phyloP scores from a whole-genome alignment of 78 protist genomes.

The Planoprotostelium fungivorum region DNA sequence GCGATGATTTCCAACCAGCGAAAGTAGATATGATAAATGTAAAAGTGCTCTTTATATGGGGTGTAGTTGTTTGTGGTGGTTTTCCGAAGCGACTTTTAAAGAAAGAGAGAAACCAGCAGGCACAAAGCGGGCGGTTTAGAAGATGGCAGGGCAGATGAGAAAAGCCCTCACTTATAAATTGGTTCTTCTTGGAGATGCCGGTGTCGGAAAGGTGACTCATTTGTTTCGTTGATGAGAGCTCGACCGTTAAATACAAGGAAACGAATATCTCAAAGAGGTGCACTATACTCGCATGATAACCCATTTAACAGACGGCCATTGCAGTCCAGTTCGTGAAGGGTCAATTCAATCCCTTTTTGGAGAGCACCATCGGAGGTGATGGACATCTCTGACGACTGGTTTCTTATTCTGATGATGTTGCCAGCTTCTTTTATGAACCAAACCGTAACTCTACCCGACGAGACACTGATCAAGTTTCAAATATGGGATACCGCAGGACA shows the following conservation, averaged over 20 bases:
- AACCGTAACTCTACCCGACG: slow-evolving; percentile 83
- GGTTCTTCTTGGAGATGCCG: slow-evolving; percentile 81
- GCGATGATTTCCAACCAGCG: no score
- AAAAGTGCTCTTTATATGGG: no score
- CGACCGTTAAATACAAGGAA: no score
- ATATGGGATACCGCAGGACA: slow-evolving; percentile 90
- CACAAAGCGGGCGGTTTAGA: no score
- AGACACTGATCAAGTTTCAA: slow-evolving; percentile 89
- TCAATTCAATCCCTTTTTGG: slow-evolving; percentile 93
- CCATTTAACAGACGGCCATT: slow-evolving; percentile 1
- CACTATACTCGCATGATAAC: not conserved
- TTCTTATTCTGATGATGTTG: not conserved
- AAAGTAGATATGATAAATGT: no score
- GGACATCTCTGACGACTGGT: not conserved
- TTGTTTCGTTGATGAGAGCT: not conserved
- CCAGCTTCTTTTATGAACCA: slow-evolving; percentile 94
- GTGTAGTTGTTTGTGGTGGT: no score
- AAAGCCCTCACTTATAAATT: slow-evolving; percentile 32
- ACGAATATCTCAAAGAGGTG: not conserved
- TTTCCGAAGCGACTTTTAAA: no score
- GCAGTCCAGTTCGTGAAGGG: slow-evolving; percentile 93
- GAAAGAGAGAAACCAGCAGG: no score
- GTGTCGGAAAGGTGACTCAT: slow-evolving; percentile 73
- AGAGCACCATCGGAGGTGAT: slow-evolving; percentile 92
- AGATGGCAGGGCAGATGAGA: not conserved